These are phyloP conservation scores for Dioscorea cayenensis DNA, from an alignment of 116 monocot genomes.

Conservation along the genomic window DNA sequence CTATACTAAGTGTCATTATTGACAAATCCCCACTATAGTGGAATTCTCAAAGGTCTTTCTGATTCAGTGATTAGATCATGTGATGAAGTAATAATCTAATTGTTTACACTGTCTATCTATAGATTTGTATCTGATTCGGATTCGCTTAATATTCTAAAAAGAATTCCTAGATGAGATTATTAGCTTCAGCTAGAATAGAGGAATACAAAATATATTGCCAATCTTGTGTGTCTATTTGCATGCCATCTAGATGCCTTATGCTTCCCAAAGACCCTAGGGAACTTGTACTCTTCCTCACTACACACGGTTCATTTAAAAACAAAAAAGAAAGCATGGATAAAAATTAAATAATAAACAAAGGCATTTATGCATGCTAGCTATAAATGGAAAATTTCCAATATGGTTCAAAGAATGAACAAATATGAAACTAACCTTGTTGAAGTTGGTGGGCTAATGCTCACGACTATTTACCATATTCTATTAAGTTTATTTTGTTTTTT, in stretches of 20 bases:
- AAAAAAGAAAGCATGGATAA: conserved; percentile 6
- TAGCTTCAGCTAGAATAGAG: background rate
- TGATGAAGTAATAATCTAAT: background rate
- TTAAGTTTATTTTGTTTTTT: background rate
- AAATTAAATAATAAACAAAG: background rate
- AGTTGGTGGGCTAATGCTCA: background rate
- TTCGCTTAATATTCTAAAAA: background rate
- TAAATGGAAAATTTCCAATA: background rate
- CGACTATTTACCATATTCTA: background rate
- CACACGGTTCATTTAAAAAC: background rate
- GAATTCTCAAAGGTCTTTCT: too few relatives aligned
- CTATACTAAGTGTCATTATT: too few relatives aligned
- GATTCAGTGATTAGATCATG: too few relatives aligned
- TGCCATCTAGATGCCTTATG: conserved; percentile 1
- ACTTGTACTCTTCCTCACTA: background rate
- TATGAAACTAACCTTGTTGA: background rate
- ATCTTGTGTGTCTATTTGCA: background rate
- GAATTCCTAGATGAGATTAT: background rate
- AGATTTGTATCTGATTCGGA: background rate
- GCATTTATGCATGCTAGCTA: conserved; percentile 1
- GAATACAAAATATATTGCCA: background rate
- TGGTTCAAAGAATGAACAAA: background rate
- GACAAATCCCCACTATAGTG: too few relatives aligned
- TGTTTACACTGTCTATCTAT: background rate
- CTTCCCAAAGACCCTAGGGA: background rate